Percentiles rank a stretch among this genome's conserved stretches.
Evolutionary conservation across 2,329 filamentous ascomycete genomes (phyloP).

Genomic region (Chrysosporium keratinophilum): DNA sequence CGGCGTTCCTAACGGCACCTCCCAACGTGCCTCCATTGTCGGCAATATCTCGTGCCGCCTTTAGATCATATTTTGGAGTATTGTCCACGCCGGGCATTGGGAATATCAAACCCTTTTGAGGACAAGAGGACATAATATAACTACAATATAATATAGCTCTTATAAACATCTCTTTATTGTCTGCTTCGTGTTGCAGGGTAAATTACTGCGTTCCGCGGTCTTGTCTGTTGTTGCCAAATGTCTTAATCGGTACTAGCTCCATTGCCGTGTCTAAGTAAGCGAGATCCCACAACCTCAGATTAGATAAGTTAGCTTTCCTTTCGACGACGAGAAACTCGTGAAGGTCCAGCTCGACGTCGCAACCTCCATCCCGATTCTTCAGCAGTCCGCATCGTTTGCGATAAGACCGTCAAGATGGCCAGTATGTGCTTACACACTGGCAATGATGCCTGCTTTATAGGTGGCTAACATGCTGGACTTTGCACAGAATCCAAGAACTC

Average conservation of each 20-base stretch:
- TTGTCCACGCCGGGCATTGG: background rate
- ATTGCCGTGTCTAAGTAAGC: constrained; percentile 14
- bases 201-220: background rate
- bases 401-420: constrained; percentile 39
- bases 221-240: background rate
- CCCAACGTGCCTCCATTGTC: too few relatives aligned
- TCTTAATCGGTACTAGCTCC: constrained; percentile 14
- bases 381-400: constrained; percentile 28
- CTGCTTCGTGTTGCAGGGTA: background rate
- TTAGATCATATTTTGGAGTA: background rate
- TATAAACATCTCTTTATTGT: background rate
- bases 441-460: background rate
- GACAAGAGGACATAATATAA: too few relatives aligned
- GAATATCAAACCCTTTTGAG: too few relatives aligned
- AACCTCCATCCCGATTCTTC: constrained; percentile 19
- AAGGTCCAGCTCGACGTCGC: constrained; percentile 8
- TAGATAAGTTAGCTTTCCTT: constrained; percentile 14
- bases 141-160: too few relatives aligned
- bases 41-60: background rate
- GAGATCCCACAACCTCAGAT: constrained; percentile 16
- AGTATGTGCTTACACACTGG: constrained; percentile 28
- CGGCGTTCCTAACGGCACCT: background rate
- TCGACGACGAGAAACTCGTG: constrained; percentile 10
- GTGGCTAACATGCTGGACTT: background rate
- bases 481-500: constrained; percentile 95